Conservation (phyloP, 176 grass and related monocot species). For the Poa pratensis region DNA sequence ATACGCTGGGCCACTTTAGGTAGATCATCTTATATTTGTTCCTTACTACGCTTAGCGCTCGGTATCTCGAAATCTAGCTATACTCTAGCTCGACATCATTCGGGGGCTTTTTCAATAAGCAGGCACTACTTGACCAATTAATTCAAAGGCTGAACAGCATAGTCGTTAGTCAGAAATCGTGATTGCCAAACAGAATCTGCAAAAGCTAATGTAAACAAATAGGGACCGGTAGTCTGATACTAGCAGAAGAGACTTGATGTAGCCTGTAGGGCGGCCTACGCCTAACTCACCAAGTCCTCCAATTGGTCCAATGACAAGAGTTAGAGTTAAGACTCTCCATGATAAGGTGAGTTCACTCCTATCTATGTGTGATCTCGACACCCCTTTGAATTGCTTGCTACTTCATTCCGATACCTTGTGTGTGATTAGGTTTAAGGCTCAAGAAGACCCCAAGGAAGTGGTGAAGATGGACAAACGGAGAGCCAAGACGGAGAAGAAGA, state of each 20-base stretch:
- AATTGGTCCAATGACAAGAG: too few species aligned
- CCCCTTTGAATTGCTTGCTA: too few species aligned
- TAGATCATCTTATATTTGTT: constrained; percentile 31
- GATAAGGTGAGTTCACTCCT: too few species aligned
- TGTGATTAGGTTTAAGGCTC: too few species aligned
- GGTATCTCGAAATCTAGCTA: constrained; percentile 13
- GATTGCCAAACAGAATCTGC: background rate
- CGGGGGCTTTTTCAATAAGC: background rate
- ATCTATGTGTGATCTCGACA: too few species aligned
- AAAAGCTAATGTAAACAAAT: background rate
- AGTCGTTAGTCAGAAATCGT: background rate
- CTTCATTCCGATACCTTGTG: too few species aligned
- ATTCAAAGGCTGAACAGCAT: background rate
- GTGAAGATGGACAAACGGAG: too few species aligned
- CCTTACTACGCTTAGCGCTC: constrained; percentile 22
- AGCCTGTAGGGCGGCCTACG: too few species aligned
- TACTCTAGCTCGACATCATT: background rate
- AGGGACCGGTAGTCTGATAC: background rate
- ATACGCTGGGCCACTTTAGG: background rate
- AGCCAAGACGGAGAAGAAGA: too few species aligned
- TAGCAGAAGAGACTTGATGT: background rate
- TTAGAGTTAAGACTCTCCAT: too few species aligned
- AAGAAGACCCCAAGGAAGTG: too few species aligned
- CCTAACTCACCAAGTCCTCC: too few species aligned
- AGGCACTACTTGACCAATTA: background rate